Percentiles rank a stretch among this genome's conserved stretches.
These are phyloP conservation scores for Selenicereus undatus DNA, from an alignment of 148 eudicot genomes.

Conservation along the genomic window DNA sequence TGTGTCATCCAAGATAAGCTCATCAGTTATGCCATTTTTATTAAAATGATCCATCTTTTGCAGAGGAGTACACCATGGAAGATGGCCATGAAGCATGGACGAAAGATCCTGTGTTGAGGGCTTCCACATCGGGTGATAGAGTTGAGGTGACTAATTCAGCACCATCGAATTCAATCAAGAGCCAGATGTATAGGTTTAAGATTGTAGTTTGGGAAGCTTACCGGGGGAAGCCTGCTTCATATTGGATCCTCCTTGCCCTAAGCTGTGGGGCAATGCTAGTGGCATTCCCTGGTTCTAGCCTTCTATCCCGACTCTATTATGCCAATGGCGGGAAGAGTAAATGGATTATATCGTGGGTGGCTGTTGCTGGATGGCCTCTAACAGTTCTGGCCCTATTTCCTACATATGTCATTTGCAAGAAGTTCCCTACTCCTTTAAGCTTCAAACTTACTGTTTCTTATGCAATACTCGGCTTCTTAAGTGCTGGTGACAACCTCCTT, in stretches of 20 bases:
- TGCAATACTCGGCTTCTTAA: slow-evolving; percentile 52
- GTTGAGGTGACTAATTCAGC: slow-evolving; percentile 26
- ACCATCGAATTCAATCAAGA: slow-evolving; percentile 23
- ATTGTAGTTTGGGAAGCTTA: slow-evolving; percentile 35
- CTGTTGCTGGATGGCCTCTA: slow-evolving; percentile 84
- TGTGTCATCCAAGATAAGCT: background rate
- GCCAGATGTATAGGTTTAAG: slow-evolving; percentile 26
- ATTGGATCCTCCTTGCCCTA: slow-evolving; percentile 60
- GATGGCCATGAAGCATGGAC: slow-evolving; percentile 8
- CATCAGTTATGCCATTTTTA: background rate
- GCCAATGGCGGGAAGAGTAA: slow-evolving; percentile 72
- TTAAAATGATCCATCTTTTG: slow-evolving; percentile 1
- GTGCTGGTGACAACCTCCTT: slow-evolving; percentile 76
- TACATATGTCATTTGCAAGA: slow-evolving; percentile 39
- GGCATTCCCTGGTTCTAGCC: slow-evolving; percentile 80
- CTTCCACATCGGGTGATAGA: slow-evolving; percentile 24
- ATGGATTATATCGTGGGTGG: slow-evolving; percentile 81
- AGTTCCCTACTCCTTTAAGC: slow-evolving; percentile 47
- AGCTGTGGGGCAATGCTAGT: slow-evolving; percentile 59
- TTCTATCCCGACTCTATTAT: slow-evolving; percentile 64
- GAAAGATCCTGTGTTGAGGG: background rate
- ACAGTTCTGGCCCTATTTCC: slow-evolving; percentile 48
- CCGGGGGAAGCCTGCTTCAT: slow-evolving; percentile 51
- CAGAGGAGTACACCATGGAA: slow-evolving; percentile 15
- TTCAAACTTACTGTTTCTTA: slow-evolving; percentile 50